Base-by-base conservation (phyloP, 257 asterid species). In the Ballota nigra region DNA sequence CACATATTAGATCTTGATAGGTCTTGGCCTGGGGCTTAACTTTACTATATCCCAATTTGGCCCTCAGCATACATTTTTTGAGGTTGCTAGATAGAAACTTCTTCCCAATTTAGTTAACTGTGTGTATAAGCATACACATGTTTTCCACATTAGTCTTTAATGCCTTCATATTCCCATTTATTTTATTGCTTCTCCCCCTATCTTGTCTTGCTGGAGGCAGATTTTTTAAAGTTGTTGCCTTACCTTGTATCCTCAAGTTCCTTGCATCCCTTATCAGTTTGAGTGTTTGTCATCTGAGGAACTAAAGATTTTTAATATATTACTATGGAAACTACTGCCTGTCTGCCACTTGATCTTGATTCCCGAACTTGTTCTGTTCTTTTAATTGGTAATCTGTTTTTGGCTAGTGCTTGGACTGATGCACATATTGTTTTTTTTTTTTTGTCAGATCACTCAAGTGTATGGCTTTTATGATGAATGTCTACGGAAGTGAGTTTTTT, bases 401-500 rank as follows among this genome's bases (percentile, higher is more conserved):
- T 31, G 3, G 38, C 58, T 76, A 58, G 45, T 73, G 31, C 58
- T 55, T 65, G 24, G 60, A 43, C 56, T 45, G 33, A 52, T 41
- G 47, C 18, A 62, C 38, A 12, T 13, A 7, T 74, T 53, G 24
- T 56, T 63, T 22, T 71, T 65, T 43, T 52, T 70, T 41, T 11
- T 38, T 53, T 63, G 45, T 61, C 92, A 88, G 92, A 88, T 88
- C 51, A 88, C 96, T 15, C 96, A 88, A 78, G 96, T 88, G 33
- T 88, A 88, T 69, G 96, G 96, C 33, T 88, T 88, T 75, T 88
- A 88, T 77, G 96, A 88, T 73, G 96, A 88, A 83, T 88, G 96
- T 78, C 80, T 88, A 69, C 84, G 92, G 77, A 88, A 88, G 96
- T 88, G 81, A 88, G 96, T 84, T 43, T 49, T n/a, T 64, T 67